These are phyloP conservation scores for Blastobotrys persicus DNA, from an alignment of 1,139 yeast genomes.

Conservation along the genomic window DNA sequence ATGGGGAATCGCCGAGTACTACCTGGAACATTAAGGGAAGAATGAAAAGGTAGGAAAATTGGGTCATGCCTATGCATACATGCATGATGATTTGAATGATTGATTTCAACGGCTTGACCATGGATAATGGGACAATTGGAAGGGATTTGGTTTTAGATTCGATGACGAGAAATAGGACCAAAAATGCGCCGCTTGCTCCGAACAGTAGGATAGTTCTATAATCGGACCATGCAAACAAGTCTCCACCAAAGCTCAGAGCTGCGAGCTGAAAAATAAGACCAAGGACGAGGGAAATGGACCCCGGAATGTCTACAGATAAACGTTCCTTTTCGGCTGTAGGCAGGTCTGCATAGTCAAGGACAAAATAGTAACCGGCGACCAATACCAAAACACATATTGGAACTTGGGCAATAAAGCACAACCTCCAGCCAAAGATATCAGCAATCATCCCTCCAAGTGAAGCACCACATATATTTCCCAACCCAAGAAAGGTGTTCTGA, in stretches of 20 bases:
- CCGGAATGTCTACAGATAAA: slow-evolving; percentile 11
- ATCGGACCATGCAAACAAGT: slow-evolving; percentile 17
- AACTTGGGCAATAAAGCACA: slow-evolving; percentile 15
- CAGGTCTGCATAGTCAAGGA: slow-evolving; percentile 8
- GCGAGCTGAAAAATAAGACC: slow-evolving; percentile 16
- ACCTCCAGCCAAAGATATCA: slow-evolving; percentile 18
- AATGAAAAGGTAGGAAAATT: slow-evolving; percentile 15
- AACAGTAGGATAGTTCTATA: slow-evolving; percentile 9
- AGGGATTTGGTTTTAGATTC: slow-evolving; percentile 14
- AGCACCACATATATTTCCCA: slow-evolving; percentile 18
- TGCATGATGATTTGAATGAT: slow-evolving; percentile 11
- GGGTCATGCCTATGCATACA: slow-evolving; percentile 16
- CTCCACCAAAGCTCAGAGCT: slow-evolving; percentile 18
- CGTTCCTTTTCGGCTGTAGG: neutral
- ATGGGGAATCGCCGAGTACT: slow-evolving; percentile 16
- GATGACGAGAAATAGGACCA: slow-evolving; percentile 12
- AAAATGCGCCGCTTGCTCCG: slow-evolving; percentile 1
- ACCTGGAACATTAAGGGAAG: slow-evolving; percentile 20
- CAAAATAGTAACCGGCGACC: slow-evolving; percentile 10
- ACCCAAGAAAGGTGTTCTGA: slow-evolving; percentile 17
- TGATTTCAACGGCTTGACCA: slow-evolving; percentile 10
- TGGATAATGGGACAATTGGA: slow-evolving; percentile 17
- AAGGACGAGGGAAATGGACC: slow-evolving; percentile 14
- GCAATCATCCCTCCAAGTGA: slow-evolving; percentile 19
- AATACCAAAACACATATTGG: slow-evolving; percentile 13